A percentile compares a stretch with the other conserved stretches of the same genome.
These are phyloP conservation scores for Schrenkiella parvula DNA, from an alignment of 345 rosid species.

Conservation along the genomic window DNA sequence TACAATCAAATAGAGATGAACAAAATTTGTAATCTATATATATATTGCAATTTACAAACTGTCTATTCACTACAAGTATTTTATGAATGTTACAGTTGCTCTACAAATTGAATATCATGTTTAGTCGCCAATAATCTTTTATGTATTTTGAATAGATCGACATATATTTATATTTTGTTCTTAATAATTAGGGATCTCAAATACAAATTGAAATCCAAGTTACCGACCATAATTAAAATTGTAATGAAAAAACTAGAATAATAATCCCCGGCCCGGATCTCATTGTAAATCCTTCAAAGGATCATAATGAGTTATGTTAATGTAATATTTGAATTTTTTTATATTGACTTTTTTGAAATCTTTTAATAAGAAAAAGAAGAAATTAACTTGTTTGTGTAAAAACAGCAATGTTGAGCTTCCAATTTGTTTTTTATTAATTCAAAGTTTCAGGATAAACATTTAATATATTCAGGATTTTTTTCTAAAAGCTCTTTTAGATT, in stretches of 20 bases:
- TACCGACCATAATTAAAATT: background rate
- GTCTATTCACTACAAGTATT: no score
- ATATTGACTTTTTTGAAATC: no score
- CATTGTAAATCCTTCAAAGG: no score
- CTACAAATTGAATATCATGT: no score
- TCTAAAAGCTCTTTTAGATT: background rate
- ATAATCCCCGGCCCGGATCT: background rate
- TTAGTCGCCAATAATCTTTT: background rate
- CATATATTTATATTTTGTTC: no score
- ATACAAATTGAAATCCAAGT: no score
- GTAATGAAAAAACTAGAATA: background rate
- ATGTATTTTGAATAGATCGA: background rate
- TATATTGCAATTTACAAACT: no score
- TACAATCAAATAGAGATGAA: background rate
- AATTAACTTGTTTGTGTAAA: background rate
- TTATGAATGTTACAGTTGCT: no score
- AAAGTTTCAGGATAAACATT: background rate
- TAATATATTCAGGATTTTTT: background rate
- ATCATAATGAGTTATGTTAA: background rate
- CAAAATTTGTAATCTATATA: background rate
- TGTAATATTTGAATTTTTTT: background rate
- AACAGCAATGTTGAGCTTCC: background rate
- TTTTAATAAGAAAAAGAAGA: no score
- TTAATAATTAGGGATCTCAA: no score
- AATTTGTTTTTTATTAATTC: background rate